Base-by-base conservation (phyloP, 2,329 filamentous ascomycete genomes). In the Fusarium devonianum region DNA sequence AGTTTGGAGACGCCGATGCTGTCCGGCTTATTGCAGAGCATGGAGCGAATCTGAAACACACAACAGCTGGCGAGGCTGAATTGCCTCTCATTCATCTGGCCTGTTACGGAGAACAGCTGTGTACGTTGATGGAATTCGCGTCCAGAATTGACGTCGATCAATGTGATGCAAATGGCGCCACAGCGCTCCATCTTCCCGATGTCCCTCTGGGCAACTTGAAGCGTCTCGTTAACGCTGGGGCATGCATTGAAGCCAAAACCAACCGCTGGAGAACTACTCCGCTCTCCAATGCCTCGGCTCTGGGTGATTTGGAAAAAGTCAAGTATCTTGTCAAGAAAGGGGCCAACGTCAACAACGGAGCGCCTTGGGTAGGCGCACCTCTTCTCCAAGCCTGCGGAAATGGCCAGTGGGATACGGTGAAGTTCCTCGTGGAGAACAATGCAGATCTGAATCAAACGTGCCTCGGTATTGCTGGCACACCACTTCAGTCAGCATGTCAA, bases 91-190 rank as follows among this genome's bases (percentile, higher is more conserved):
- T 43, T 17, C 29, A 18, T 13, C 6, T 19, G 28, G 40, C 40
- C 11, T 17, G 29, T 22, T 12, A 6, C 4, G 17, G 32, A 16
- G 22, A 22, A 12, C 12, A 35, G 0, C 29, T 51, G 0, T 10
- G 30, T 0, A 21, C 25, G 2, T 1, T 49, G 10, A 14, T 51
- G 16, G 48, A 51, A 8, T 49, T 51, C 1, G 5, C 36, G 0
- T n/a, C 14, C 0, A n/a, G 30, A n/a, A 26, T 51, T 5, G 25
- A 51, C 4, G 4, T 51, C 0, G 21, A 49, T 36, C 18, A n/a
- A 2, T 9, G 6, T 1, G n/a, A 18, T 1, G 3, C 2, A 2
- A 3, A 41, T 1, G 10, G 23, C 0, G 6, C n/a, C 1, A 11
- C 29, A 3, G 28, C 12, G 3, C 9, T 51, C 4, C 48, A 51